A percentile compares a stretch with the other conserved stretches of the same genome.
Conservation (phyloP, 495 filamentous ascomycete species). For the Durotheca rogersii region DNA sequence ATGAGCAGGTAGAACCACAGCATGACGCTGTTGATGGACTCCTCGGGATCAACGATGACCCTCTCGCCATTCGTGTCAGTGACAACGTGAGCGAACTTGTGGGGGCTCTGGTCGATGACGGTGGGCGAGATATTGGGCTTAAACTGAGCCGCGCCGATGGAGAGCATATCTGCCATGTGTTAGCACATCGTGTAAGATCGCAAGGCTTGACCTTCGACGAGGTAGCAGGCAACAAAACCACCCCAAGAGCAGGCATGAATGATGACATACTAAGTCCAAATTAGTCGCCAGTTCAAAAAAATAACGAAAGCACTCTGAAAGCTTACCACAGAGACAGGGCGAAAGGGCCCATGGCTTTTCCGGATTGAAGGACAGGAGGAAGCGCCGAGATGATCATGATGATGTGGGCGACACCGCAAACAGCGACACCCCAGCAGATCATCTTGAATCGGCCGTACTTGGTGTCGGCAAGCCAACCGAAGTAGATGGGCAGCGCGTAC, state of each 20-base stretch:
- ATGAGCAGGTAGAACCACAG: conserved; percentile 69
- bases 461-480: conserved; percentile 60
- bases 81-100: conserved; percentile 56
- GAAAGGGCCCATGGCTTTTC: conserved; percentile 58
- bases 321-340: conserved; percentile 50
- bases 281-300: conserved; percentile 12
- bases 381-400: conserved; percentile 62
- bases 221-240: conserved; percentile 28
- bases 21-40: conserved; percentile 71
- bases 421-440: conserved; percentile 57
- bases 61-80: conserved; percentile 68
- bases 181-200: conserved; percentile 39
- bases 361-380: conserved; percentile 55
- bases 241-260: background rate
- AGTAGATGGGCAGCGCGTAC: conserved; percentile 59
- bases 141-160: conserved; percentile 58
- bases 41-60: conserved; percentile 71
- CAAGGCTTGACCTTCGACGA: conserved; percentile 34
- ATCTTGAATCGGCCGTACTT: conserved; percentile 60
- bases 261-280: conserved; percentile 15
- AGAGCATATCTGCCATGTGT: conserved; percentile 50
- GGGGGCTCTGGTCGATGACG: conserved; percentile 72
- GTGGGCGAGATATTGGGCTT: conserved; percentile 68
- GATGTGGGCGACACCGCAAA: conserved; percentile 62
- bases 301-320: no score